A percentile compares a stretch with the other conserved stretches of the same genome.
Conservation (phyloP, 352 stramenopile genomes). For the Elongisporangium undulatum region DNA sequence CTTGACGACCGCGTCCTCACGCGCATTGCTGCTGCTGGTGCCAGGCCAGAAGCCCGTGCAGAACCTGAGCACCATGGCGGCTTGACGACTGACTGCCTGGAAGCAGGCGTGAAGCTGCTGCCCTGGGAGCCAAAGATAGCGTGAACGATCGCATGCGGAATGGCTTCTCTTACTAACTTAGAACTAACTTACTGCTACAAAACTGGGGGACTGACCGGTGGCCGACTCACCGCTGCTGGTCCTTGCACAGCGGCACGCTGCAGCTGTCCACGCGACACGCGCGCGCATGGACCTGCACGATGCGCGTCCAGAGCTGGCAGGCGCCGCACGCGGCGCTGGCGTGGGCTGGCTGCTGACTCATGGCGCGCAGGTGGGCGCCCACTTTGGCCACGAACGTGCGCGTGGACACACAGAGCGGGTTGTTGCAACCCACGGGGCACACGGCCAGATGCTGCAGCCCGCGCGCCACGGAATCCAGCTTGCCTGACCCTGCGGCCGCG, state of each 20-base stretch:
- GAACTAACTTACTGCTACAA: conserved; percentile 13
- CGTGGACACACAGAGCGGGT: conserved; percentile 51
- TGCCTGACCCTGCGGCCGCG: conserved; percentile 22
- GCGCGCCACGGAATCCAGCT: conserved; percentile 56
- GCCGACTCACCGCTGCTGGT: conserved; percentile 5
- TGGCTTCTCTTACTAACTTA: conserved; percentile 1
- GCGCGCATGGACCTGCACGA: conserved; percentile 27
- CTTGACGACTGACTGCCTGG: conserved; percentile 1
- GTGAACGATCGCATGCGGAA: neutral
- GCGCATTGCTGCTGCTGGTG: conserved; percentile 1
- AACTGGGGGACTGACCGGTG: conserved; percentile 4
- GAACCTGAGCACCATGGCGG: conserved; percentile 48
- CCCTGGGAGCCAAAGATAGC: neutral
- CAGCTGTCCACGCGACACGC: conserved; percentile 20
- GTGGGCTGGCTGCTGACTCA: conserved; percentile 18
- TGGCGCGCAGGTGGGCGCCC: conserved; percentile 21
- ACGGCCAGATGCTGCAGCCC: conserved; percentile 40
- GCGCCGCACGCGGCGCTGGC: conserved; percentile 33
- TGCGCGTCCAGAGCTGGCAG: conserved; percentile 53
- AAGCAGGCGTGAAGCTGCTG: too few species aligned
- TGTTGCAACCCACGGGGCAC: conserved; percentile 34
- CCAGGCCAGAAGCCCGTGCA: conserved; percentile 26
- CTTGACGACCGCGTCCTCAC: neutral
- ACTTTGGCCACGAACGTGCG: conserved; percentile 56
- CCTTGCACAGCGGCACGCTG: conserved; percentile 34